Evolutionary conservation across 179 eudicot species (phyloP).

Genomic region (Heliamphora pulchella): DNA sequence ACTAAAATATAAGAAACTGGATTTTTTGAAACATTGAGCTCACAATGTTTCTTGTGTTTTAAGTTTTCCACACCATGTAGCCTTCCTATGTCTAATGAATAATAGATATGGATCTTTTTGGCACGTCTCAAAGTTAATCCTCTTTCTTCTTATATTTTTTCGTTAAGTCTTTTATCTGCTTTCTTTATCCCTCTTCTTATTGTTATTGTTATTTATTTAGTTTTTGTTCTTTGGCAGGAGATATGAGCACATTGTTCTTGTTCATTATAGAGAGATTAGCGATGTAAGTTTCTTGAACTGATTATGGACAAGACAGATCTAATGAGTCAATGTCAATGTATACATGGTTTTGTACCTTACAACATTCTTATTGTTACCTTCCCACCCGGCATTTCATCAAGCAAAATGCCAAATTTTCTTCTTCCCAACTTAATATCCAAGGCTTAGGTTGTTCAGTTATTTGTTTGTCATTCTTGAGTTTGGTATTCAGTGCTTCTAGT

Average conservation of each 20-base stretch:
- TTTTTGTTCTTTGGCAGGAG: slow-evolving; percentile 35
- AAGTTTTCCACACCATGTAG: background rate
- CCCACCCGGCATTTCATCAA: background rate
- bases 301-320: background rate
- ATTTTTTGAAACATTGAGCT: background rate
- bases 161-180: background rate
- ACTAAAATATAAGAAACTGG: background rate
- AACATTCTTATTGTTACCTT: background rate
- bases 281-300: slow-evolving; percentile 40
- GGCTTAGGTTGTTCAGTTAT: background rate
- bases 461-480: slow-evolving; percentile 4
- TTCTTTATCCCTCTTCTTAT: background rate
- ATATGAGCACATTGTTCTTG: slow-evolving; percentile 87
- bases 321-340: background rate
- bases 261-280: slow-evolving; percentile 74
- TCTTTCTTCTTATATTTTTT: background rate
- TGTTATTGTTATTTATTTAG: background rate
- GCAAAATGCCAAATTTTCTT: background rate
- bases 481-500: slow-evolving; percentile 1
- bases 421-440: background rate
- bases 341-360: background rate
- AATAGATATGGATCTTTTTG: background rate
- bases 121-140: background rate
- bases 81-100: background rate
- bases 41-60: background rate